Evolutionary conservation across 306 rosid genomes (phyloP).

Genomic region (Astragalus glycyphyllos): DNA sequence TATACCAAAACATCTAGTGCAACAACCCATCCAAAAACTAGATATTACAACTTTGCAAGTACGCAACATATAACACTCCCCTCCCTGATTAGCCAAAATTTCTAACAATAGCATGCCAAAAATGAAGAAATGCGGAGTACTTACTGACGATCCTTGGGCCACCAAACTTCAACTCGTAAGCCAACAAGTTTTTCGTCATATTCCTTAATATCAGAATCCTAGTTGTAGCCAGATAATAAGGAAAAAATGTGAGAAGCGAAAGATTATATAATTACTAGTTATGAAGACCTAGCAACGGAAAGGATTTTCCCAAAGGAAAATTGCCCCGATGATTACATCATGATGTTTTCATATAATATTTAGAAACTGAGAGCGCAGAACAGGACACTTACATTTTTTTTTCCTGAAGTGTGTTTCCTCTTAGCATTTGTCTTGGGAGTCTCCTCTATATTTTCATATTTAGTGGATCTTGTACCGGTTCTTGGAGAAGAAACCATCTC

Average conservation of each 20-base stretch:
- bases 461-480: slow-evolving; percentile 51
- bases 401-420: slow-evolving; percentile 66
- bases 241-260: slow-evolving; percentile 27
- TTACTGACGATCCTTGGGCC: slow-evolving; percentile 86
- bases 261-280: slow-evolving; percentile 27
- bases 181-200: slow-evolving; percentile 68
- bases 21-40: slow-evolving; percentile 4
- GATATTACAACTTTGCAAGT: slow-evolving; percentile 6
- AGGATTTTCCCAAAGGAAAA: slow-evolving; percentile 22
- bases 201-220: slow-evolving; percentile 58
- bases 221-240: slow-evolving; percentile 36
- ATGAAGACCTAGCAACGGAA: slow-evolving; percentile 27
- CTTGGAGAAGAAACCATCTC: slow-evolving; percentile 57
- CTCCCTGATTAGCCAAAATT: slow-evolving; percentile 26
- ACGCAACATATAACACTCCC: slow-evolving; percentile 17
- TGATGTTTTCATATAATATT: slow-evolving; percentile 13
- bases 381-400: slow-evolving; percentile 57
- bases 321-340: not conserved
- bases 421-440: slow-evolving; percentile 64
- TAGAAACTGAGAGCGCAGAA: not conserved
- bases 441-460: slow-evolving; percentile 55
- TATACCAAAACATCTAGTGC: not conserved
- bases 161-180: slow-evolving; percentile 75
- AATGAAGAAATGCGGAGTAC: slow-evolving; percentile 41
- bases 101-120: slow-evolving; percentile 22